Evolutionary conservation across 129 eudicot species (phyloP).

Genomic region (Smallanthus sonchifolius): DNA sequence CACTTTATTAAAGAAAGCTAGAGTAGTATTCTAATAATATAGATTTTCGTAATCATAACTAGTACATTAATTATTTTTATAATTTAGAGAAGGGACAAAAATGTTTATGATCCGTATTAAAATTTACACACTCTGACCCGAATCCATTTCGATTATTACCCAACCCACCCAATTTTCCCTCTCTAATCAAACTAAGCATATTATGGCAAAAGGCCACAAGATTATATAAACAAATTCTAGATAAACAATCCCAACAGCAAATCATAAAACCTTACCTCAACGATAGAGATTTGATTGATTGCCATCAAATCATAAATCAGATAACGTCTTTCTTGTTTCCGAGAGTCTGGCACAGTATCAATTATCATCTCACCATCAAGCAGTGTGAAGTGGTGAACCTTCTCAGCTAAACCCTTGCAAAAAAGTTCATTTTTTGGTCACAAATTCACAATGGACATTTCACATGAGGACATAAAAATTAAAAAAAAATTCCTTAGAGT

Average conservation of each 20-base stretch:
- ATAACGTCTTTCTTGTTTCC: slow-evolving; percentile 96
- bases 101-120: not conserved
- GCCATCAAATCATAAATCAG: slow-evolving; percentile 97
- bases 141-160: not conserved
- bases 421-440: slow-evolving; percentile 21
- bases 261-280: slow-evolving; percentile 54
- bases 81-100: not conserved
- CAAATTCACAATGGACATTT: slow-evolving; percentile 15
- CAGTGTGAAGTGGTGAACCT: slow-evolving; percentile 82
- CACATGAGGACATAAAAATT: not conserved
- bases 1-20: not conserved
- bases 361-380: slow-evolving; percentile 99
- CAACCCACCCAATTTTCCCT: not conserved
- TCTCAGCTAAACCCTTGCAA: slow-evolving; percentile 59
- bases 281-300: slow-evolving; percentile 57
- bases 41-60: not conserved
- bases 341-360: slow-evolving; percentile 78
- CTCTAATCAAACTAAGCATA: not conserved
- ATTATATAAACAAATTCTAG: not conserved
- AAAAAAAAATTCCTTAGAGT: not conserved
- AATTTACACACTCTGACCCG: not conserved
- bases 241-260: not conserved
- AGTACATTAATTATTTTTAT: not conserved
- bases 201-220: not conserved
- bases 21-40: not conserved